phyloP scores from a whole-genome alignment of 2,329 filamentous ascomycete genomes.

The Neurospora crassa region DNA sequence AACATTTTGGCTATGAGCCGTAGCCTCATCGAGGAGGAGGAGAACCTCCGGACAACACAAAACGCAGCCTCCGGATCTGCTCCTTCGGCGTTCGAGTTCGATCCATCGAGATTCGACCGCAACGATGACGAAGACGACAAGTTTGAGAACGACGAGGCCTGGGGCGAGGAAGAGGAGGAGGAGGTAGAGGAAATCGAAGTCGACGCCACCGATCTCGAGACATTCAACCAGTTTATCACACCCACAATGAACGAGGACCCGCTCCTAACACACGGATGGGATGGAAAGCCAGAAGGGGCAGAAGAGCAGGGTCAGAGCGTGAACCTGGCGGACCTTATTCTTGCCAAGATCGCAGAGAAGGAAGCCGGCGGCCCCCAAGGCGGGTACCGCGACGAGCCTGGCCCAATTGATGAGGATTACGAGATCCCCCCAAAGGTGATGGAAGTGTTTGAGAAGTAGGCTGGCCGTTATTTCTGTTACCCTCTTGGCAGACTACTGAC shows the following conservation, averaged over 20 bases:
- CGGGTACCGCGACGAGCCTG: conserved; percentile 6
- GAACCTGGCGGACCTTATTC: conserved; percentile 85
- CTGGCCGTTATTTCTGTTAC: conserved; percentile 6
- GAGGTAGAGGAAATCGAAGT: conserved; percentile 66
- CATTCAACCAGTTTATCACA: conserved; percentile 84
- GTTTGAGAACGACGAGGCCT: conserved; percentile 52
- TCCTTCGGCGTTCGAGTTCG: conserved; percentile 67
- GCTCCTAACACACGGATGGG: conserved; percentile 58
- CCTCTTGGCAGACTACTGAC: conserved; percentile 12
- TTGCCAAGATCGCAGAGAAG: conserved; percentile 87
- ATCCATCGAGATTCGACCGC: conserved; percentile 55
- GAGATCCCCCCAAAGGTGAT: conserved; percentile 86
- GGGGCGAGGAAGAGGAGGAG: conserved; percentile 74
- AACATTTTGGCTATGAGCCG: conserved; percentile 86
- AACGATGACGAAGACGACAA: conserved; percentile 35
- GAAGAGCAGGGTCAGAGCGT: conserved; percentile 46
- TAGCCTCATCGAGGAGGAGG: conserved; percentile 77
- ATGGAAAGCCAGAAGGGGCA: conserved; percentile 29
- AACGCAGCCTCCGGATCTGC: conserved; percentile 29
- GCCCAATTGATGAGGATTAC: conserved; percentile 63
- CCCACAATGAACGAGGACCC: conserved; percentile 61
- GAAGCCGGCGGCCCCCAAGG: conserved; percentile 44
- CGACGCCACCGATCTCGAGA: conserved; percentile 79
- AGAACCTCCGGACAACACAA: conserved; percentile 27
- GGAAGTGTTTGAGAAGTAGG: conserved; percentile 83